These are phyloP conservation scores for Eucalyptus coolabah DNA, from an alignment of 345 rosid species.

Conservation along the genomic window DNA sequence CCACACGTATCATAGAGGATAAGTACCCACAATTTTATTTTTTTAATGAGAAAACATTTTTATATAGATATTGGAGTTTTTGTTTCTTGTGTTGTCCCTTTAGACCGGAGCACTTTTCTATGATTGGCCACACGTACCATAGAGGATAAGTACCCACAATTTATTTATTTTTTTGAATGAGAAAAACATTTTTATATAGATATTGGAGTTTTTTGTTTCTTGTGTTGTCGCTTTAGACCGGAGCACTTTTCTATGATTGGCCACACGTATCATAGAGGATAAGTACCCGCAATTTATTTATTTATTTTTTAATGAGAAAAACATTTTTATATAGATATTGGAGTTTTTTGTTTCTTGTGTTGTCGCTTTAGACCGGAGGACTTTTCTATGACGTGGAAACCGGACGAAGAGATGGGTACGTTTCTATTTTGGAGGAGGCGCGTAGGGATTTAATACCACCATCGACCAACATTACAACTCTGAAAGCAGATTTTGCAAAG, in stretches of 20 bases:
- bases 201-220: no score
- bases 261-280: no score
- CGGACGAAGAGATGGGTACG: slow-evolving; percentile 58
- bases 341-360: no score
- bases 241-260: no score
- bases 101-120: slow-evolving; percentile 28
- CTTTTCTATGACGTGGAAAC: slow-evolving; percentile 24
- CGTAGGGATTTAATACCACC: slow-evolving; percentile 15
- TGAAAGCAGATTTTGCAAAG: slow-evolving; percentile 7
- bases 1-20: no score
- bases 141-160: no score
- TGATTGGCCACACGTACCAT: not conserved
- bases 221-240: no score
- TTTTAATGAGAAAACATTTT: not conserved
- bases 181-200: no score
- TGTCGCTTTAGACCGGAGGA: no score
- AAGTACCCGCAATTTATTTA: no score
- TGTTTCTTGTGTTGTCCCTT: not conserved
- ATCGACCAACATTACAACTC: slow-evolving; percentile 10
- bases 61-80: not conserved
- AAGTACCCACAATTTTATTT: not conserved
- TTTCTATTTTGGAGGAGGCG: slow-evolving; percentile 23
- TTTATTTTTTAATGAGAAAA: not conserved
- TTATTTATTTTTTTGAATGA: no score
- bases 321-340: no score